These are phyloP conservation scores for Rhododendron kiyosumense DNA, from an alignment of 148 eudicot genomes.

Conservation along the genomic window DNA sequence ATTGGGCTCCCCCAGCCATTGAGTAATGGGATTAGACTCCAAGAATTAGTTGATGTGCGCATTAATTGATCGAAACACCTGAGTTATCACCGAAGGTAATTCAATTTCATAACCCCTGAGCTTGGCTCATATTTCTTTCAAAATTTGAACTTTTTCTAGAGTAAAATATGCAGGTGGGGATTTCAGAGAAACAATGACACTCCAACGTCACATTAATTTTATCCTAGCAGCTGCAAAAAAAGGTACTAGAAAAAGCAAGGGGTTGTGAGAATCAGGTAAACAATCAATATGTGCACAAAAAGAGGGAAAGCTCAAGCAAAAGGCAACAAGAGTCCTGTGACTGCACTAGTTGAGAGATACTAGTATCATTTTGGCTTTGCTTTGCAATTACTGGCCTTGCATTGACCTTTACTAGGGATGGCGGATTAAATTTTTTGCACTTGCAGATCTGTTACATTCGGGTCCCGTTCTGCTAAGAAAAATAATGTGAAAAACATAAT, in stretches of 20 bases:
- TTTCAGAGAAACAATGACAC: background rate
- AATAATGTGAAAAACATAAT: too few relatives aligned
- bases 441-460: background rate
- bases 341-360: background rate
- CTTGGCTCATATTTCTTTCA: background rate
- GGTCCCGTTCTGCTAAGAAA: too few relatives aligned
- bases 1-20: background rate
- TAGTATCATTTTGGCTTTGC: background rate
- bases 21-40: accelerated
- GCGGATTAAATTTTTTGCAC: background rate
- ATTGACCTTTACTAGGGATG: background rate
- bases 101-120: background rate
- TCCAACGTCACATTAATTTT: background rate
- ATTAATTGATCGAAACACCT: too few relatives aligned
- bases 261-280: background rate
- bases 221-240: background rate
- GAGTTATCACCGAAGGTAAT: background rate
- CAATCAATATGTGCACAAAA: slow-evolving; percentile 12
- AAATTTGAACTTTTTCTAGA: background rate
- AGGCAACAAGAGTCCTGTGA: slow-evolving; percentile 17
- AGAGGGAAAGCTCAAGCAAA: background rate
- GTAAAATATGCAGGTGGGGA: background rate
- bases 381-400: background rate
- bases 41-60: too few relatives aligned
- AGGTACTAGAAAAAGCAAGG: background rate